Evolutionary conservation across 164 flowering plant species (phyloP).

Genomic region (Piper betle): DNA sequence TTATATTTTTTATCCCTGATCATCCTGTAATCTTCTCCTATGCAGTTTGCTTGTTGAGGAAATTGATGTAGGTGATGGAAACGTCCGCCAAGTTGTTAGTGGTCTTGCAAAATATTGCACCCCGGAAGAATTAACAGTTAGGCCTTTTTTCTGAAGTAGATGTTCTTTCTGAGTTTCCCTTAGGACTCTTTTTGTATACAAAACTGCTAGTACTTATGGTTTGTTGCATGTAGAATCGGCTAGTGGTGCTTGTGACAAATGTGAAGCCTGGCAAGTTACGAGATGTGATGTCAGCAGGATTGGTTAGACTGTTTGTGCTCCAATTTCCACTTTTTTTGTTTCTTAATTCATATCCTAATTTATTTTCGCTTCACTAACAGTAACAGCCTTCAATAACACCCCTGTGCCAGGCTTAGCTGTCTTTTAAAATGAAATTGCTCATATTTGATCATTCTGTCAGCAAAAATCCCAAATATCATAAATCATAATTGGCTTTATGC

Average conservation of each 20-base stretch:
- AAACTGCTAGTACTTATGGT: neutral
- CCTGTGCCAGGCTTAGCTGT: no score
- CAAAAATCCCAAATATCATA: no score
- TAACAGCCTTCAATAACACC: no score
- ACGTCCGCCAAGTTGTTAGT: conserved; percentile 87
- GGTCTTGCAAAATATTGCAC: conserved; percentile 81
- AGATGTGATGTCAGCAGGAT: conserved; percentile 85
- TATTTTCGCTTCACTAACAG: no score
- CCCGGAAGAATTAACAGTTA: conserved; percentile 71
- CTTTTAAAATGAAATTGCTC: no score
- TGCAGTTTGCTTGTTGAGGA: conserved; percentile 92
- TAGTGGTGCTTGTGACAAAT: conserved; percentile 75
- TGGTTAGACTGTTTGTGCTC: conserved; percentile 32
- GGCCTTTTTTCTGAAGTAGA: neutral
- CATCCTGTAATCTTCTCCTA: neutral
- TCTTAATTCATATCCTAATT: no score
- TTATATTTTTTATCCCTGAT: neutral
- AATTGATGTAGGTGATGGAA: conserved; percentile 84
- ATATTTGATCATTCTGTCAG: no score
- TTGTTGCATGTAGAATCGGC: conserved; percentile 53
- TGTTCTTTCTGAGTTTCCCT: neutral
- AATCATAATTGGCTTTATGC: neutral
- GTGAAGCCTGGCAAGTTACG: conserved; percentile 94
- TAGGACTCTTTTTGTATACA: neutral
- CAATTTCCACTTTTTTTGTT: no score